Evolutionary conservation across 768 basidiomycete species (phyloP).

Genomic region (Amanita rimosa): DNA sequence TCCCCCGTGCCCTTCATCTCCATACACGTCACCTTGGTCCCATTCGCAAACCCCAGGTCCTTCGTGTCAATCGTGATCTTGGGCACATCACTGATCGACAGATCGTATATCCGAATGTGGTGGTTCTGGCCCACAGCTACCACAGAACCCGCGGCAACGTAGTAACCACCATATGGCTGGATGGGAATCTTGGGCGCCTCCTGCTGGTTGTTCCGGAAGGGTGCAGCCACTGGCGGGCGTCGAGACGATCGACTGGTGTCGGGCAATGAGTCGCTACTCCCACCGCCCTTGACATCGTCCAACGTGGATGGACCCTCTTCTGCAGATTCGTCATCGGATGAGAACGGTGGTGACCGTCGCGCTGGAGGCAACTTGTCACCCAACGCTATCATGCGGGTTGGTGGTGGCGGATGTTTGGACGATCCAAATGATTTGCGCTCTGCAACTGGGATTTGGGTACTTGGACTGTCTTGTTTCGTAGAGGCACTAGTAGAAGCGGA

Average conservation of each 20-base stretch:
- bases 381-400: slow-evolving; percentile 58
- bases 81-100: slow-evolving; percentile 34
- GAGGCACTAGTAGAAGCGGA: neutral
- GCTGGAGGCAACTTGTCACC: slow-evolving; percentile 63
- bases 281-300: slow-evolving; percentile 36
- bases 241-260: slow-evolving; percentile 63
- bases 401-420: slow-evolving; percentile 53
- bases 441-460: slow-evolving; percentile 7
- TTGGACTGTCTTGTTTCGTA: neutral
- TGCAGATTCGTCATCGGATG: slow-evolving; percentile 41
- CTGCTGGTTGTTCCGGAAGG: slow-evolving; percentile 25
- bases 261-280: slow-evolving; percentile 46
- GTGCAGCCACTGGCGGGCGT: slow-evolving; percentile 26
- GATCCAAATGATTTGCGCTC: slow-evolving; percentile 29
- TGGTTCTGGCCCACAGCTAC: slow-evolving; percentile 49
- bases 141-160: slow-evolving; percentile 43
- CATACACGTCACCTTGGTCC: slow-evolving; percentile 62
- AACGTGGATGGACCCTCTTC: slow-evolving; percentile 27
- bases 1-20: slow-evolving; percentile 53
- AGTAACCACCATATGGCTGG: slow-evolving; percentile 43
- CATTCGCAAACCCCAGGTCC: slow-evolving; percentile 46
- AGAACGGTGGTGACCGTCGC: slow-evolving; percentile 30
- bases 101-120: slow-evolving; percentile 53
- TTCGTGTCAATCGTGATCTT: slow-evolving; percentile 47
- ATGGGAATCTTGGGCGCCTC: slow-evolving; percentile 42